Base-by-base conservation (phyloP, 2,329 filamentous ascomycete species). In the Fusarium brachygibbosum region DNA sequence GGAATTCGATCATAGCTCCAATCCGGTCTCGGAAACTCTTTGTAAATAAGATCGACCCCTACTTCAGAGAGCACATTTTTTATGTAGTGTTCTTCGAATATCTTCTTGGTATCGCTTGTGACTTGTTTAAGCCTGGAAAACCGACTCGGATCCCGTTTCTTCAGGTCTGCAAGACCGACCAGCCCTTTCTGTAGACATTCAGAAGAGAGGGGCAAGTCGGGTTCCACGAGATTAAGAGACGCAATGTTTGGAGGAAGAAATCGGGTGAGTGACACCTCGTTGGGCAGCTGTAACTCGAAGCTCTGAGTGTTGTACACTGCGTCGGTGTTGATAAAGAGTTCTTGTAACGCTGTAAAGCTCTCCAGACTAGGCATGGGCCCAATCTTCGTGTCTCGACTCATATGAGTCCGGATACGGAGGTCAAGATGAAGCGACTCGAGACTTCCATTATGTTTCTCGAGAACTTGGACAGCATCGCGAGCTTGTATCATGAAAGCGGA, bases 371-470 rank as follows among this genome's bases (percentile, higher is more conserved):
- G 56, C 37, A 55, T 41, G 3, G 35, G 52, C n/a, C 52, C 45
- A 19, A 41, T 42, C 17, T 32, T 38, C 12, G 38, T 45, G 6
- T 44, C 35, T 45, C 11, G 16, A 12, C 19, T 31, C 28, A 44
- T 14, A 6, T 31, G 29, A 21, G n/a, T 19, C 28, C 37, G 32
- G n/a, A 51, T 40, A 17, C 56, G 63, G 12, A 63, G 25, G 37
- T 70, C 66, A 12, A 70, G 53, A 35, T 60, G 41, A 25, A 72
- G 37, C n/a, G 48, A 59, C 31, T 50, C 42, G 17, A 72, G 48
- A 19, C 29, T 67, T 35, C 3, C 17, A 11, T 12, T 32, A 6
- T 70, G 38, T 17, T 21, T 49, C 28, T 51, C 31, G 17, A 71
- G 68, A 14, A 29, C 37, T 31, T 23, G 16, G 4, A 67, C 21